Conservation (phyloP, 176 grass and related monocot species). For the Microstegium vimineum region DNA sequence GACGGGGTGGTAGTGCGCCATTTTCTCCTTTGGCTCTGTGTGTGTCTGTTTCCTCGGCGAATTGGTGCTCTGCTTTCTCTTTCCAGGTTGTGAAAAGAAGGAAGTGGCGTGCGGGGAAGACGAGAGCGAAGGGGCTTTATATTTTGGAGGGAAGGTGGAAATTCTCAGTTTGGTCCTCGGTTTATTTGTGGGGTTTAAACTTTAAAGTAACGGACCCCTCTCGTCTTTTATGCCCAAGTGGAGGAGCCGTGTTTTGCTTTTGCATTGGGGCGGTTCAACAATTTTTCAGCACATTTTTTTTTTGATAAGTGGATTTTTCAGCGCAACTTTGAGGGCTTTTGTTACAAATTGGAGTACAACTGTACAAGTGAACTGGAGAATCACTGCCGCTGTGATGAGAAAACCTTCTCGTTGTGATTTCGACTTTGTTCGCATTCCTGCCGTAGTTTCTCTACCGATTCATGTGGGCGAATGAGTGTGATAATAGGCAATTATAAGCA, state of each 20-base stretch:
- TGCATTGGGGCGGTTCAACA: neutral
- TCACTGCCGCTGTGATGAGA: no score
- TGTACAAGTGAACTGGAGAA: neutral
- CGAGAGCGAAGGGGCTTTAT: neutral
- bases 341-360: no score
- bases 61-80: neutral
- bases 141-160: neutral
- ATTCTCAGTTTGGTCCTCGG: neutral
- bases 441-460: no score
- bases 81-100: neutral
- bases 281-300: neutral
- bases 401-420: no score
- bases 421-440: no score
- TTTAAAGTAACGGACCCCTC: neutral
- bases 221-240: neutral
- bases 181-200: neutral
- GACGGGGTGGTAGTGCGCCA: conserved; percentile 29
- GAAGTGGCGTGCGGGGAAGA: neutral
- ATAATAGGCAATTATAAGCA: no score
- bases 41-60: neutral
- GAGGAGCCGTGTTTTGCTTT: neutral
- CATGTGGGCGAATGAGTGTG: no score
- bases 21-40: neutral
- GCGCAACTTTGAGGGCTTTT: neutral
- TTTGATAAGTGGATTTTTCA: neutral